Percentiles rank a stretch among this genome's conserved stretches.
Conservation (phyloP, 2,329 filamentous ascomycete genomes). For the Alternaria viburni region DNA sequence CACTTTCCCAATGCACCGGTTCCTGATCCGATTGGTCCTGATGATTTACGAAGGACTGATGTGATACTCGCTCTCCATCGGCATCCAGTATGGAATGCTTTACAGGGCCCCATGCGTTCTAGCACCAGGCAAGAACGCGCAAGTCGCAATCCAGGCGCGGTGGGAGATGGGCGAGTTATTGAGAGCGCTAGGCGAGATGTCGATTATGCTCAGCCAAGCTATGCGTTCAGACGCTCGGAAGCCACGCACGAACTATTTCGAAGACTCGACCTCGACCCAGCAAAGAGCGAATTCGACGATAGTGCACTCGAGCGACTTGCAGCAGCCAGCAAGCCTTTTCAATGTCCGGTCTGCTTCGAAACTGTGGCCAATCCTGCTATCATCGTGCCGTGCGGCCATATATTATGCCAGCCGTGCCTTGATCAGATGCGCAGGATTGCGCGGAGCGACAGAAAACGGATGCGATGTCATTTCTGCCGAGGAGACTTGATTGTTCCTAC, state of each 20-base stretch:
- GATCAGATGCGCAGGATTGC: not conserved
- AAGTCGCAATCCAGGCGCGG: not conserved
- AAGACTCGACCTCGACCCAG: not conserved
- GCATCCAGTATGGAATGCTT: not conserved
- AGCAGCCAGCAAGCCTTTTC: not conserved
- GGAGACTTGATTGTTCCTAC: not conserved
- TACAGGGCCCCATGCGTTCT: not conserved
- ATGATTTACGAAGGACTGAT: not conserved
- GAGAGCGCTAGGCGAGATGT: not conserved
- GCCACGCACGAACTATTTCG: not conserved
- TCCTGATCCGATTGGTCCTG: not conserved
- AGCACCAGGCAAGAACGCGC: not conserved
- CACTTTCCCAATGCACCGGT: not conserved
- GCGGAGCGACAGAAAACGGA: not conserved
- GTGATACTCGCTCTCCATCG: not conserved
- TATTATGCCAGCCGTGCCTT: not conserved
- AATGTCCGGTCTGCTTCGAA: not conserved
- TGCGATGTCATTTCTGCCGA: not conserved
- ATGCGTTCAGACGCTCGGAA: not conserved
- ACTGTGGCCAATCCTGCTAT: not conserved
- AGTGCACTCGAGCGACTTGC: not conserved
- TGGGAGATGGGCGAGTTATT: not conserved
- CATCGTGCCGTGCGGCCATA: not conserved
- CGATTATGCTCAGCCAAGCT: not conserved
- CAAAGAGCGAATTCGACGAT: not conserved